Conservation (phyloP, 305 asterid genomes). For the Solanum hybrid region DNA sequence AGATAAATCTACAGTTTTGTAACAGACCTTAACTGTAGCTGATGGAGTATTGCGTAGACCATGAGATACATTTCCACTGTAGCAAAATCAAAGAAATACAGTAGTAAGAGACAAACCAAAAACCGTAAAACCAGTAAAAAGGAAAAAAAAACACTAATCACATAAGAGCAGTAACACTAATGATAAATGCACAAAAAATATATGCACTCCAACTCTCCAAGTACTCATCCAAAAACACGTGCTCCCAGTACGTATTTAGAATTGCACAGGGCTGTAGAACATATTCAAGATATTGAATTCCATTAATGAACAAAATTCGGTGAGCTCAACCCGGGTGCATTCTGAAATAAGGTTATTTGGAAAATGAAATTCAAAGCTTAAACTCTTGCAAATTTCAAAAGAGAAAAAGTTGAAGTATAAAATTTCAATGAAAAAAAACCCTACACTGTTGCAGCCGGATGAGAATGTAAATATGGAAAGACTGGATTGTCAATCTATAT, state of each 20-base stretch:
- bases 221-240: not conserved
- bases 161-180: not conserved
- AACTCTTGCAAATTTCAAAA: not conserved
- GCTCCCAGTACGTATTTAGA: not conserved
- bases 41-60: conserved; percentile 87
- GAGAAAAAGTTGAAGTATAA: not conserved
- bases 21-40: conserved; percentile 67
- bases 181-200: not conserved
- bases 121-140: not conserved
- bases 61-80: conserved; percentile 77
- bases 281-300: not conserved
- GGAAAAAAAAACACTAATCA: not conserved
- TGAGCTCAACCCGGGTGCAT: not conserved
- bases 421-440: not conserved
- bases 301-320: not conserved
- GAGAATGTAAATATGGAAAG: not conserved
- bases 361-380: not conserved
- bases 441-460: not conserved
- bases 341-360: not conserved
- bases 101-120: not conserved
- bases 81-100: conserved; percentile 18
- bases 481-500: not conserved
- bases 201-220: not conserved
- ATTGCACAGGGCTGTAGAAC: not conserved
- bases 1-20: not conserved